Base-by-base conservation (phyloP, 2,329 filamentous ascomycete genomes). In the Neonectria punicea region DNA sequence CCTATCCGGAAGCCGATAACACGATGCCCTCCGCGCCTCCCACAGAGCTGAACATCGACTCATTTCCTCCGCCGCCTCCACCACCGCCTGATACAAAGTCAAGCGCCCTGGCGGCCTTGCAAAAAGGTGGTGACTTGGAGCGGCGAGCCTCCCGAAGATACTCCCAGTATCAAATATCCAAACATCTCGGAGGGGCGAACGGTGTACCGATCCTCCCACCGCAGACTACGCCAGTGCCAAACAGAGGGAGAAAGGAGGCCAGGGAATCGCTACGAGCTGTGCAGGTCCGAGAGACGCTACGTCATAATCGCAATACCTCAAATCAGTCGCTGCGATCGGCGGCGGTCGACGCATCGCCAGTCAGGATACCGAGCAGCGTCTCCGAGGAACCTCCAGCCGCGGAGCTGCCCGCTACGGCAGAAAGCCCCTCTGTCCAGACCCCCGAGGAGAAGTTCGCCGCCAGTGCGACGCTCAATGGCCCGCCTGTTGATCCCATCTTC, bases 91-190 rank as follows among this genome's bases (percentile, higher is more conserved):
- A 93, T 57, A 92, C 92, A 73, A 90, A 94, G 73, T 92, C 96
- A 73, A 97, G 97, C 82, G 96, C 96, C 5, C 83, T 99, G 57
- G 93, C 93, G 53, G 94, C 94, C 55, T 80, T 99, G 70, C 96
- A 98, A 80, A 89, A 94, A 79, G 94, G 94, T 36, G 95, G 95
- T 20, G 94, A 98, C 70, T 83, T 99, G 54, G 96, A 99, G 80
- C 89, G 96, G 76, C 88, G 96, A 76, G 96, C 96, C 1, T 99
- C 96, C 14, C 87, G 95, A 71, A 87, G 96, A 74, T 99, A 98
- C 77, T 98, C 96, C 2, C 92, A 94, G 58, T 99, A 98, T 77
- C 96, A 99, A 76, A 97, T 99, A 71, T 93, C 93, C 50, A 98
- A 98, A 76, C 94, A 97, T 74, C 84, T 98, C 2, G 95, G 95